Conservation (phyloP, 257 asterid genomes). For the Agastache rugosa region DNA sequence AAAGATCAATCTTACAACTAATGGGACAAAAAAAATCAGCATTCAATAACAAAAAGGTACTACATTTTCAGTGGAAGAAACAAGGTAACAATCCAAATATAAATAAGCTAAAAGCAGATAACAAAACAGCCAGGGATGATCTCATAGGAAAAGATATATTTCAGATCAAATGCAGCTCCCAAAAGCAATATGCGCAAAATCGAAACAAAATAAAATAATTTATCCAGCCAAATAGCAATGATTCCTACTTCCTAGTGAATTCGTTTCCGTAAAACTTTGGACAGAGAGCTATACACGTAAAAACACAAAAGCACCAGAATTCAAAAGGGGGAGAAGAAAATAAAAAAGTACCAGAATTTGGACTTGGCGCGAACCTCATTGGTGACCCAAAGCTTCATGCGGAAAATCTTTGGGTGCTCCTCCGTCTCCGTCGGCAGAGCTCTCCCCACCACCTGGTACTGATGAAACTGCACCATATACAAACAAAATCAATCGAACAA, state of each 20-base stretch:
- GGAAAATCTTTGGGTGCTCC: slow-evolving; percentile 69
- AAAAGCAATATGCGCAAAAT: background rate
- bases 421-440: slow-evolving; percentile 71
- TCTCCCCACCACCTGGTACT: slow-evolving; percentile 79
- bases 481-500: slow-evolving; percentile 12
- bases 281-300: background rate
- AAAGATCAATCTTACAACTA: background rate
- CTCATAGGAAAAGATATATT: background rate
- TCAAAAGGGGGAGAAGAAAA: background rate
- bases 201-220: background rate
- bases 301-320: background rate
- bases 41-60: too few relatives aligned
- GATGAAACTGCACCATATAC: slow-evolving; percentile 56
- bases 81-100: too few relatives aligned
- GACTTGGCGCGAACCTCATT: slow-evolving; percentile 82
- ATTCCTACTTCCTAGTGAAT: background rate
- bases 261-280: background rate
- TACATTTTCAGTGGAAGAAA: too few relatives aligned
- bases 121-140: background rate
- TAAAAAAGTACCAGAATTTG: slow-evolving; percentile 55
- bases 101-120: background rate
- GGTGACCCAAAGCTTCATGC: slow-evolving; percentile 85
- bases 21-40: background rate
- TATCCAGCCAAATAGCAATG: background rate
- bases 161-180: background rate